These are phyloP conservation scores for Auxenochlorella protothecoides DNA, from an alignment of 139 green algal species.

Conservation along the genomic window DNA sequence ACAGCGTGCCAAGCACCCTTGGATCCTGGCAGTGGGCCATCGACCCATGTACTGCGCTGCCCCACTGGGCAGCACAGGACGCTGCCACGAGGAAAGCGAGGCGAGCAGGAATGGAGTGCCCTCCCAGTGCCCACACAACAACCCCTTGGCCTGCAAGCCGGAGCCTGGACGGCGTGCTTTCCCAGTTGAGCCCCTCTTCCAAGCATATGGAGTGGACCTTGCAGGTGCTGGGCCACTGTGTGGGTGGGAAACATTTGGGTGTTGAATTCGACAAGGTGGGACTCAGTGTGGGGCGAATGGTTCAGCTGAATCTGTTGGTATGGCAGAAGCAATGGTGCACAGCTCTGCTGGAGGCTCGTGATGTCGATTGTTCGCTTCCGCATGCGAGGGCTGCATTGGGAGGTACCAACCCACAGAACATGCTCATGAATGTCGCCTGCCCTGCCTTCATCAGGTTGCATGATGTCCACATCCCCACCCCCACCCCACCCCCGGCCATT, in stretches of 20 bases:
- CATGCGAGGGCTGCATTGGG: neutral
- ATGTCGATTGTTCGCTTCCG: too few species aligned
- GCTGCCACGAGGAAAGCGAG: conserved; percentile 13
- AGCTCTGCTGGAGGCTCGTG: too few species aligned
- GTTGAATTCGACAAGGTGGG: neutral
- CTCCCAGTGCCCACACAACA: conserved; percentile 13
- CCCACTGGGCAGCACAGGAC: neutral
- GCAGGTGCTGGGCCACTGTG: neutral
- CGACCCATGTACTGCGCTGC: conserved; percentile 21
- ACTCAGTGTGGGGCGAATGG: neutral
- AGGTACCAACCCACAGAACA: neutral
- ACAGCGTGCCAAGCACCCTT: neutral
- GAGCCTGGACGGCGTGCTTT: neutral
- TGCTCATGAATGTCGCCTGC: neutral
- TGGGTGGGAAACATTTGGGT: neutral
- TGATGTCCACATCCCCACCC: too few species aligned
- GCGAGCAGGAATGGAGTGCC: conserved; percentile 8
- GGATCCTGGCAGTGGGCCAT: conserved; percentile 14
- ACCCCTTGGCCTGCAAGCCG: conserved; percentile 2
- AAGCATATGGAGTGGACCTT: conserved; percentile 4
- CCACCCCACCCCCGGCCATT: neutral
- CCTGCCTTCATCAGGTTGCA: too few species aligned
- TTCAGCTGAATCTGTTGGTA: too few species aligned
- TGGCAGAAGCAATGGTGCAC: too few species aligned
- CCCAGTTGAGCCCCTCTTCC: conserved; percentile 11